Conservation (phyloP, 179 eudicot genomes). For the Spinacia oleracea region DNA sequence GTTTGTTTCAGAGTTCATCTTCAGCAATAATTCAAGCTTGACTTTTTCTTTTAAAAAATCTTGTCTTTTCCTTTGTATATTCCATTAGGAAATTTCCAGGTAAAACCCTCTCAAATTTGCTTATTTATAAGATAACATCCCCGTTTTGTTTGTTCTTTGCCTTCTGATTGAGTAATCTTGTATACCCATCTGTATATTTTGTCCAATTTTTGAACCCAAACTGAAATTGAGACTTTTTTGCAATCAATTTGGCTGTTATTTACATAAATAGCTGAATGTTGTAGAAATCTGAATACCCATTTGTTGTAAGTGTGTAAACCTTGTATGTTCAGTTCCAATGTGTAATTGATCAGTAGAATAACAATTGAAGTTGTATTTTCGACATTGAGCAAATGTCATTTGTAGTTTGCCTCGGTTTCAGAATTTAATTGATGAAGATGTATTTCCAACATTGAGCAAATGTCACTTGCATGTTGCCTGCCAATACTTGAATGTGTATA, state of each 20-base stretch:
- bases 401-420: not conserved
- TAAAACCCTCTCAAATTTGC: slow-evolving; percentile 6
- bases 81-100: slow-evolving; percentile 28
- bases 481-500: slow-evolving; percentile 90
- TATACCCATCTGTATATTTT: slow-evolving; percentile 15
- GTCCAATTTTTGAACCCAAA: slow-evolving; percentile 14
- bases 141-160: not conserved
- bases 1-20: slow-evolving; percentile 6
- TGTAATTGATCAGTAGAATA: slow-evolving; percentile 1
- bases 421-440: slow-evolving; percentile 25
- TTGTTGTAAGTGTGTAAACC: not conserved
- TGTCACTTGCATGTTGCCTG: slow-evolving; percentile 70
- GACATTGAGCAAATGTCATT: not conserved
- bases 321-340: not conserved
- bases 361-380: not conserved
- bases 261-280: slow-evolving; percentile 4
- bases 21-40: not conserved
- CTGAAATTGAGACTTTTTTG: slow-evolving; percentile 18
- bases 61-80: not conserved
- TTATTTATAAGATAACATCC: not conserved
- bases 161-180: slow-evolving; percentile 17
- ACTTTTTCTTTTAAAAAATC: not conserved
- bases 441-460: slow-evolving; percentile 37
- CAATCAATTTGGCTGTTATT: slow-evolving; percentile 8
- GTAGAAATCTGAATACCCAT: slow-evolving; percentile 21